A percentile compares a stretch with the other conserved stretches of the same genome.
phyloP scores from a whole-genome alignment of 208 protist genomes.

The Acanthamoeba culbertsoni region DNA sequence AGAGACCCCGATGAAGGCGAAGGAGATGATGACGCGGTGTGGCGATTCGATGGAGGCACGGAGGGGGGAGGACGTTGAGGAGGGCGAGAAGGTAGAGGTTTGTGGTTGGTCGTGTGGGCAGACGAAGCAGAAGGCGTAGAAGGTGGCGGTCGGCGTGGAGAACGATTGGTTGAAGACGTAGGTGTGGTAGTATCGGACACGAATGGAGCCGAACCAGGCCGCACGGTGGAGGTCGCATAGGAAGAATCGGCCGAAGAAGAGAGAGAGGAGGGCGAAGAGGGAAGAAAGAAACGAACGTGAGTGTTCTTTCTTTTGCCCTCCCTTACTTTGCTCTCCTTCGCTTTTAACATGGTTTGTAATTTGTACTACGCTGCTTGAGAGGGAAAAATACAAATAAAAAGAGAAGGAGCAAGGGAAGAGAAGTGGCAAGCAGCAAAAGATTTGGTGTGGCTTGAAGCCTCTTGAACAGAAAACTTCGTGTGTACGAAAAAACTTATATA shows the following conservation, averaged over 20 bases:
- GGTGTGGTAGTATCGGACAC: no score
- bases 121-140: neutral
- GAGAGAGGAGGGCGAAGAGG: neutral
- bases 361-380: neutral
- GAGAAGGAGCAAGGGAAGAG: neutral
- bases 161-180: neutral
- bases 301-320: neutral
- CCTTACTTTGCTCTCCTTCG: neutral
- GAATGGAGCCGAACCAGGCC: no score
- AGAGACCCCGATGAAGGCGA: neutral
- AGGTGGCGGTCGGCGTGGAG: neutral
- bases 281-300: slow-evolving; percentile 11
- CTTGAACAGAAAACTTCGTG: neutral
- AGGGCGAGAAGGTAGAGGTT: neutral
- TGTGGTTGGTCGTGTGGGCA: neutral
- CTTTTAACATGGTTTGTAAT: neutral
- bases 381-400: neutral
- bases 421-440: neutral
- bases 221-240: neutral
- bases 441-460: neutral
- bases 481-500: neutral
- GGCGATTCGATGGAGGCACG: neutral
- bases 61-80: neutral
- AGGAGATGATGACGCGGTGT: neutral
- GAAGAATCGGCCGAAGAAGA: neutral